Conservation (phyloP, 129 eudicot species). For the Helichrysum umbraculigerum region DNA sequence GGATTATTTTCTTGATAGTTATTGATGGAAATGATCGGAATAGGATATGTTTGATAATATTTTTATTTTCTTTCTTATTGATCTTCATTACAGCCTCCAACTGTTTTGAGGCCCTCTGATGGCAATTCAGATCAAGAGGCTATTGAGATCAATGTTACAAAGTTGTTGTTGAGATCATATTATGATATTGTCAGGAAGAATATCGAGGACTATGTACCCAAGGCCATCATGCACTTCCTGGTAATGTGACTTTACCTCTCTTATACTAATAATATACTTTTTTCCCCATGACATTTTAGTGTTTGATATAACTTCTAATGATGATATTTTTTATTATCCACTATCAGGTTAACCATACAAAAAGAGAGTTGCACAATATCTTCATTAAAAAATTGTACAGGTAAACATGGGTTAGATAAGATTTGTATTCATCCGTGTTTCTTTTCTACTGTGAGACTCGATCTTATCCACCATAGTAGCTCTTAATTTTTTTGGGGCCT, state of each 20-base stretch:
- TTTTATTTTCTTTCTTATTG: neutral
- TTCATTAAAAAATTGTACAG: slow-evolving; percentile 85
- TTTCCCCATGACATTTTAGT: neutral
- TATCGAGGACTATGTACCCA: slow-evolving; percentile 88
- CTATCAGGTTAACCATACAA: slow-evolving; percentile 88
- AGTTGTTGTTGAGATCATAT: slow-evolving; percentile 80
- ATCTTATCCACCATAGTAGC: neutral
- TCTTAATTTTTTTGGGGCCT: neutral
- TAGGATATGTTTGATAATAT: slow-evolving; percentile 12
- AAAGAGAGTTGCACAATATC: slow-evolving; percentile 92
- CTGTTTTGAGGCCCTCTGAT: slow-evolving; percentile 85
- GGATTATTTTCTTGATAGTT: neutral
- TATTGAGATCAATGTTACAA: slow-evolving; percentile 72
- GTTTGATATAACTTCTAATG: neutral
- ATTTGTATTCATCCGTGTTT: neutral
- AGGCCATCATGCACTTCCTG: slow-evolving; percentile 99
- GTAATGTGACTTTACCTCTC: slow-evolving; percentile 37
- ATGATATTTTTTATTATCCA: neutral
- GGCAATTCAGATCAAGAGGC: slow-evolving; percentile 75
- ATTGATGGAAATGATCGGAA: neutral
- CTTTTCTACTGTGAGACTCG: neutral
- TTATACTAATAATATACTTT: neutral
- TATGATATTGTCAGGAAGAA: slow-evolving; percentile 96
- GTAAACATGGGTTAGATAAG: slow-evolving; percentile 33
- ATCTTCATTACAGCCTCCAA: slow-evolving; percentile 69